Evolutionary conservation across 371 early-diverging fungal genomes (phyloP), one percentile per base, ranked within the genome.

Genomic region (Rhizopus sp.): DNA sequence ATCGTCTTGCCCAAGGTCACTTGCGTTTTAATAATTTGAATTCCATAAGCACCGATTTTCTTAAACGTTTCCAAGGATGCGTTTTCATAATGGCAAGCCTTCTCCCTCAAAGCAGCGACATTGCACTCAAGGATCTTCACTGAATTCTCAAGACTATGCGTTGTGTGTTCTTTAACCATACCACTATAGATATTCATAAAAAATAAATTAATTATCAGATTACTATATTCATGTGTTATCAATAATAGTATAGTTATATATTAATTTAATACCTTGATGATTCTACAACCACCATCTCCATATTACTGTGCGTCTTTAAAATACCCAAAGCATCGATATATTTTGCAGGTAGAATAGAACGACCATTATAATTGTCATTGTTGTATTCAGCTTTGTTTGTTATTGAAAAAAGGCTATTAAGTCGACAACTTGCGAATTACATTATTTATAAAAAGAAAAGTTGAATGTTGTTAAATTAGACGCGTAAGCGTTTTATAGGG

Each of bases 11-110:
- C 51, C 51, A 58, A 58, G 12, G 51, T 58, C 45, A 58, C 58
- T 35, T 58, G 45, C 40, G 46, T 59, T 53, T 59, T 53, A 15
- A 59, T 59, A 13, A 59, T 47, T 53, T 59, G 59, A 40, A 59
- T 12, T 23, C 58, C 58, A 51, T 45, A 58, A 16, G 51, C 58
- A 51, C 45, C 46, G 29, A 58, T 44, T 37, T 50, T 42, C 51
- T 51, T 12, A 37, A 58, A 58, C n/a, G 51, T 50, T 58, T 58
- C 51, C 37, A 58, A 30, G n/a, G 58, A 51, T 42, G 50, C 58
- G 38, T 51, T 58, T 58, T 58, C 58, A 58, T 44, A 58, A 45
- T 58, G 51, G 30, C 42, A 50, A 37, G 38, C 42, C 38, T 58
- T 45, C 45, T 45, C 23, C 37, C 50, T 58, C 37, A 58, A 44